Conservation (phyloP, 2,329 filamentous ascomycete genomes). For the Scedosporium boydii region DNA sequence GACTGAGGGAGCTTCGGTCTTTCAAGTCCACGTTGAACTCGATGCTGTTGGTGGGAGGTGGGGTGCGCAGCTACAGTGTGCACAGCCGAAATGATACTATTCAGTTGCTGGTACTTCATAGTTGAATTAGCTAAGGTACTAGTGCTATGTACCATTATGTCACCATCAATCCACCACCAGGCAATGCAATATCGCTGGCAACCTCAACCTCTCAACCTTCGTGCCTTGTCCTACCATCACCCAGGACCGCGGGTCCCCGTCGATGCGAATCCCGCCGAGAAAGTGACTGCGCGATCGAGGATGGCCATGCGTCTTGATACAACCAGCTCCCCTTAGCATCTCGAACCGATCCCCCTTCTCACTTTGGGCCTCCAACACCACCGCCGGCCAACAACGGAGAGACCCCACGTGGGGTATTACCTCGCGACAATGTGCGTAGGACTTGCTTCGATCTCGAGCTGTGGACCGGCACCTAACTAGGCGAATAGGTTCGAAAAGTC, state of each 20-base stretch:
- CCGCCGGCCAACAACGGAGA: neutral
- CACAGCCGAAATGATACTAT: neutral
- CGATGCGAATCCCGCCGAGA: neutral
- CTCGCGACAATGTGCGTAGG: constrained; percentile 7
- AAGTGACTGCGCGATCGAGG: neutral
- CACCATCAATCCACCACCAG: neutral
- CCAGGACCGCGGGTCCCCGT: neutral
- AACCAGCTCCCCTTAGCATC: neutral
- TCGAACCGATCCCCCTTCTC: neutral
- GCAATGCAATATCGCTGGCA: neutral
- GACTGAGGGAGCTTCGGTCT: too few relatives aligned
- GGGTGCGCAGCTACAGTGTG: neutral
- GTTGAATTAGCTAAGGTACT: neutral
- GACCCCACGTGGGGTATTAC: constrained; percentile 8
- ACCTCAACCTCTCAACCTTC: neutral
- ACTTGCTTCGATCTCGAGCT: neutral
- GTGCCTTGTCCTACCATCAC: neutral
- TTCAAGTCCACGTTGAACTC: too few relatives aligned
- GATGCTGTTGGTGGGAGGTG: neutral
- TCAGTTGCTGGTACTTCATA: too few relatives aligned
- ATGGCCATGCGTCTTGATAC: neutral
- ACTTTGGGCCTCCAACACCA: neutral
- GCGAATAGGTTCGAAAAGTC: constrained; percentile 90
- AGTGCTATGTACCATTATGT: neutral
- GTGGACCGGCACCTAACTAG: constrained; percentile 9